phyloP scores from a whole-genome alignment of 2,329 filamentous ascomycete genomes.

The Aspergillus quadricinctus region DNA sequence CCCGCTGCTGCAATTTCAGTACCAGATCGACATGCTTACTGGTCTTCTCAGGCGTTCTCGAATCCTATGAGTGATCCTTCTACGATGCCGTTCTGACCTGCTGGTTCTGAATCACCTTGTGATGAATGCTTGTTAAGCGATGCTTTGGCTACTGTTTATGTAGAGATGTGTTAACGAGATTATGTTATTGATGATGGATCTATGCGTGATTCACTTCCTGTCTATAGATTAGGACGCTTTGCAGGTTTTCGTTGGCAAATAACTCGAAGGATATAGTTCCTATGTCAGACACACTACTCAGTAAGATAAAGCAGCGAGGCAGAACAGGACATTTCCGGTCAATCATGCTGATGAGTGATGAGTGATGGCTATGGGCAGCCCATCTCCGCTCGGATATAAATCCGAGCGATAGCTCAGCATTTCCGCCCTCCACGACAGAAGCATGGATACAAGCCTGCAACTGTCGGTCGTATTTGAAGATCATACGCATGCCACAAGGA shows the following conservation, averaged over 20 bases:
- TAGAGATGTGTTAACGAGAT: not conserved
- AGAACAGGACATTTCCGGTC: not conserved
- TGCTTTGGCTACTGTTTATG: not conserved
- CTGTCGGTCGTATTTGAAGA: not conserved
- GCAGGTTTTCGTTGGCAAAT: no score
- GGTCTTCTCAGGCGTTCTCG: constrained; percentile 27
- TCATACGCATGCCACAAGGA: not conserved
- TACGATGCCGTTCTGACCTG: constrained; percentile 18
- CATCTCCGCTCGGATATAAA: not conserved
- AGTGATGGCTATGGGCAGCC: no score
- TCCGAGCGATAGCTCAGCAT: not conserved
- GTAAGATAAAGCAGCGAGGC: not conserved
- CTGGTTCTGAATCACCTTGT: not conserved
- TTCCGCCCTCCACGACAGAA: not conserved
- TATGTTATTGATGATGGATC: not conserved
- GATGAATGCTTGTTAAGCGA: not conserved
- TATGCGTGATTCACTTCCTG: not conserved
- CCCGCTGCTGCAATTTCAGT: not conserved
- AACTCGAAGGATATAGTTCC: no score
- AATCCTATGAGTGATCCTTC: constrained; percentile 30
- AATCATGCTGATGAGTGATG: not conserved
- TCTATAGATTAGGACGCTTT: not conserved
- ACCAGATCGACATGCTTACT: constrained; percentile 1
- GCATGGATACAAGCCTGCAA: not conserved
- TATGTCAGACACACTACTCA: not conserved